Conservation (phyloP, 371 early-diverging fungal genomes). For the Rhizopus delemar region DNA sequence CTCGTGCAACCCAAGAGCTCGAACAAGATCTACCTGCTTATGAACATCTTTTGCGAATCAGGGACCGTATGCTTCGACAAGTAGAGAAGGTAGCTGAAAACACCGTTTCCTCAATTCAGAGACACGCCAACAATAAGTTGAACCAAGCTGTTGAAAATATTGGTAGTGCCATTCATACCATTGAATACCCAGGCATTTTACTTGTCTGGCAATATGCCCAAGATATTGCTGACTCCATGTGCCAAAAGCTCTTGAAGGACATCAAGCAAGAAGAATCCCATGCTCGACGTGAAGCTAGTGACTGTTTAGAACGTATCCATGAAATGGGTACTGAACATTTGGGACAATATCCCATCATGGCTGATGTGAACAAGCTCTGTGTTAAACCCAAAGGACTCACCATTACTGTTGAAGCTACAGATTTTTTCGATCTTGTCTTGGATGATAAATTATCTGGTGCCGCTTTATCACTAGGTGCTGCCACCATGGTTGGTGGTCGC, state of each 20-base stretch:
- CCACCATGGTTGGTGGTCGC: conserved; percentile 50
- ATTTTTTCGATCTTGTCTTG: conserved; percentile 66
- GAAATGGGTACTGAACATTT: conserved; percentile 60
- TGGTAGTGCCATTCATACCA: conserved; percentile 61
- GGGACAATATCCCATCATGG: conserved; percentile 41
- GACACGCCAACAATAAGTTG: conserved; percentile 55
- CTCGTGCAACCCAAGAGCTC: conserved; percentile 39
- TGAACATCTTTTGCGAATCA: conserved; percentile 53
- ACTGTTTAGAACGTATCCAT: conserved; percentile 65
- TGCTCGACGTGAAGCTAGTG: conserved; percentile 64
- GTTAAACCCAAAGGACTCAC: conserved; percentile 41
- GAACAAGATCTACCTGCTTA: conserved; percentile 60
- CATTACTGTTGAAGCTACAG: conserved; percentile 65
- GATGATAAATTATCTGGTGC: conserved; percentile 58
- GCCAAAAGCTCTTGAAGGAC: conserved; percentile 61
- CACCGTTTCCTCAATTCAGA: conserved; percentile 58
- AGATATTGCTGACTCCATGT: conserved; percentile 71
- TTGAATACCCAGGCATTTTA: conserved; percentile 80
- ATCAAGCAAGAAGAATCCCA: conserved; percentile 68
- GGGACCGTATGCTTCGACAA: conserved; percentile 61
- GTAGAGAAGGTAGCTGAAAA: conserved; percentile 70
- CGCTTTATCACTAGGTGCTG: conserved; percentile 44
- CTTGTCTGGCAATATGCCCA: conserved; percentile 86
- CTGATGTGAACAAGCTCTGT: conserved; percentile 52
- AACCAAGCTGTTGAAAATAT: conserved; percentile 62